Evolutionary conservation across 2,329 filamentous ascomycete species (phyloP), one percentile per base, ranked within the genome.

Genomic region (Ciborinia camelliae): DNA sequence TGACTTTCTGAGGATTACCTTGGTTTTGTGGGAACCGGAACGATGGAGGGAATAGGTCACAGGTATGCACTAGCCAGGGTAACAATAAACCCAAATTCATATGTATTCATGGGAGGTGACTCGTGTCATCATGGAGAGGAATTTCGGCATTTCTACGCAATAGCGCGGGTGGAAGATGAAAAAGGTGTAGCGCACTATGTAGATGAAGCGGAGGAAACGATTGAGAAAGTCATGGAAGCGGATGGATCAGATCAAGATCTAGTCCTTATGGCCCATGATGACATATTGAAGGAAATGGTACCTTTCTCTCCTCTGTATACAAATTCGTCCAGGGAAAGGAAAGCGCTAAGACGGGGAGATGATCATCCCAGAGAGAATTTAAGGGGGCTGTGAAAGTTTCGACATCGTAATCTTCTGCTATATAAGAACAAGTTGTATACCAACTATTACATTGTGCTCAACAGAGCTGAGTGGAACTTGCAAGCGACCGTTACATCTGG

Each of bases 341-440:
- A 0, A 81, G 79, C 79, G 77, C 74, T n/a, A 70, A 76, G 55
- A 79, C 80, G 67, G 73, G 73, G 1, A 73, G 78, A 41, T 86
- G 82, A 79, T 70, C 76, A 62, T 86, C 85, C 69, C 71, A 85
- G 69, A 76, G 74, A 41, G 82, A 84, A 65, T 83, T 82, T 68
- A 75, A 78, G 8, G 72, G 75, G 35, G 81, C 79, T 0, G 74
- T 82, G 26, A n/a, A 41, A 10, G 2, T 39, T 54, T 39, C 43
- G 14, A 54, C 12, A 10, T 18, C 14, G 9, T 39, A 20, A 7
- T 26, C 2, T 10, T 18, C 18, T 23, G 7, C 12, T 54, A 1
- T 26, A 20, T 28, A 5, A 28, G 2, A 3, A 5, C 0, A 37
- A 3, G 5, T 26, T 8, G 15, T 1, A 23, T 4, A 26, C 2